phyloP scores from a whole-genome alignment of 2,329 filamentous ascomycete species.

The Cercospora zeae-maydis region DNA sequence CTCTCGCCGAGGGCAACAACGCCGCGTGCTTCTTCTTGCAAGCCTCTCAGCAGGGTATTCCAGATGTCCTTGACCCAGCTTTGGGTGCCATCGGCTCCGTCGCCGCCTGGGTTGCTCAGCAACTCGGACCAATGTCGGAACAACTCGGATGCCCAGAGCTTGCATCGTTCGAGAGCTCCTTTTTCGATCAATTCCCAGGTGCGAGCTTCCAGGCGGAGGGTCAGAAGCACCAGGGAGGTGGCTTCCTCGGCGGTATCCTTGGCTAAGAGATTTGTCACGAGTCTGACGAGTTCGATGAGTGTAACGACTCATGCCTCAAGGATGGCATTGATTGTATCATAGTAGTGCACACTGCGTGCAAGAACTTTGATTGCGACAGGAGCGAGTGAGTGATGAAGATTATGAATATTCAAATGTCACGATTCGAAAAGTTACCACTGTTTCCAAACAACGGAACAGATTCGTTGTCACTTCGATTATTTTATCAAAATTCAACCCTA shows the following conservation, averaged over 20 bases:
- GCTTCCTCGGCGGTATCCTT: not conserved
- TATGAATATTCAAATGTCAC: not conserved
- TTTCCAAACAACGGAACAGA: too few relatives aligned
- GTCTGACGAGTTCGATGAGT: not conserved
- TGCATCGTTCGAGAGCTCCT: slow-evolving; percentile 14
- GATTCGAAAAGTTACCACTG: too few relatives aligned
- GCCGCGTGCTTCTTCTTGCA: slow-evolving; percentile 38
- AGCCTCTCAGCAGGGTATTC: slow-evolving; percentile 25
- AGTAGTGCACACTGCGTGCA: not conserved
- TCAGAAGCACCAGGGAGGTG: not conserved
- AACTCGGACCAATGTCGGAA: slow-evolving; percentile 14
- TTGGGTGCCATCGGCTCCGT: slow-evolving; percentile 14
- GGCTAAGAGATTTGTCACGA: not conserved
- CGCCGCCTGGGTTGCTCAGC: slow-evolving; percentile 13
- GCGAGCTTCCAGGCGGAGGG: slow-evolving; percentile 6
- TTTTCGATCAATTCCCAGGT: slow-evolving; percentile 19
- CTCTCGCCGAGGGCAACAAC: slow-evolving; percentile 35
- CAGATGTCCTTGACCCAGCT: slow-evolving; percentile 25
- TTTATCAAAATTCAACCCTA: too few relatives aligned
- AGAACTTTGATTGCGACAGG: not conserved
- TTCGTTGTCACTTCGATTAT: too few relatives aligned
- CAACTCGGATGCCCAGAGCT: slow-evolving; percentile 18
- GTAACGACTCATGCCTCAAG: not conserved
- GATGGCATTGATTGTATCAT: not conserved
- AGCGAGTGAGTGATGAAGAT: not conserved